These are phyloP conservation scores for Sporothrix sp. DNA, from an alignment of 2,329 filamentous ascomycete genomes.

Conservation along the genomic window DNA sequence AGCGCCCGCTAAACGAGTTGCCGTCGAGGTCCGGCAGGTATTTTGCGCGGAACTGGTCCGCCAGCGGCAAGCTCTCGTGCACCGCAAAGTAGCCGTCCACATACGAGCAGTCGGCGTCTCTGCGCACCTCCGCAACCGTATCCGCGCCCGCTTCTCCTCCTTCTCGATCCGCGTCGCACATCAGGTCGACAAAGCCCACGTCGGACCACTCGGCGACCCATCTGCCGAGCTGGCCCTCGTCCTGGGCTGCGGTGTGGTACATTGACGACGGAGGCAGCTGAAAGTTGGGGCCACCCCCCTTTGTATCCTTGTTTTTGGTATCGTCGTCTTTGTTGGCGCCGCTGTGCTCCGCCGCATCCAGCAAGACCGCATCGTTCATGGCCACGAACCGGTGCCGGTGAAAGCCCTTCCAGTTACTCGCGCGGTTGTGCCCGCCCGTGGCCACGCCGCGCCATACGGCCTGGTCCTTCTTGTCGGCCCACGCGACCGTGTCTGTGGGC, in stretches of 20 bases:
- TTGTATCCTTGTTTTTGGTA: no score
- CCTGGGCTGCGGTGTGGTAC: slow-evolving; percentile 39
- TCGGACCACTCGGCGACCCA: slow-evolving; percentile 43
- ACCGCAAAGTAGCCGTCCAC: slow-evolving; percentile 37
- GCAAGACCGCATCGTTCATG: slow-evolving; percentile 58
- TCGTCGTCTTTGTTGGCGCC: slow-evolving; percentile 27
- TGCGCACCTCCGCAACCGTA: no score
- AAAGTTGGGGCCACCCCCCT: slow-evolving; percentile 48
- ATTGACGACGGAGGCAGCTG: slow-evolving; percentile 35
- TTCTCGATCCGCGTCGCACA: slow-evolving; percentile 33
- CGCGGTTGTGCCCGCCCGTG: slow-evolving; percentile 50
- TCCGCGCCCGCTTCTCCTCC: background rate
- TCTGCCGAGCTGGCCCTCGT: slow-evolving; percentile 33
- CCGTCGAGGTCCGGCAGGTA: slow-evolving; percentile 69
- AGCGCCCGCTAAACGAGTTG: slow-evolving; percentile 53
- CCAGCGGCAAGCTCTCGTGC: slow-evolving; percentile 32
- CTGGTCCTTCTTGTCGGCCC: slow-evolving; percentile 46
- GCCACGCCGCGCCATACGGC: slow-evolving; percentile 59
- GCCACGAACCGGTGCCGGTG: slow-evolving; percentile 66
- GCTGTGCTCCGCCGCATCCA: slow-evolving; percentile 42
- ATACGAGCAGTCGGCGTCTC: slow-evolving; percentile 35
- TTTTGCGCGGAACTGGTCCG: slow-evolving; percentile 51
- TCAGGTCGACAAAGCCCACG: slow-evolving; percentile 44
- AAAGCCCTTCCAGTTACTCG: slow-evolving; percentile 59
- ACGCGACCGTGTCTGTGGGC: slow-evolving; percentile 41